Percentiles rank a stretch among this genome's conserved stretches.
phyloP scores from a whole-genome alignment of 2,329 filamentous ascomycete species.

The Fusarium sp. region DNA sequence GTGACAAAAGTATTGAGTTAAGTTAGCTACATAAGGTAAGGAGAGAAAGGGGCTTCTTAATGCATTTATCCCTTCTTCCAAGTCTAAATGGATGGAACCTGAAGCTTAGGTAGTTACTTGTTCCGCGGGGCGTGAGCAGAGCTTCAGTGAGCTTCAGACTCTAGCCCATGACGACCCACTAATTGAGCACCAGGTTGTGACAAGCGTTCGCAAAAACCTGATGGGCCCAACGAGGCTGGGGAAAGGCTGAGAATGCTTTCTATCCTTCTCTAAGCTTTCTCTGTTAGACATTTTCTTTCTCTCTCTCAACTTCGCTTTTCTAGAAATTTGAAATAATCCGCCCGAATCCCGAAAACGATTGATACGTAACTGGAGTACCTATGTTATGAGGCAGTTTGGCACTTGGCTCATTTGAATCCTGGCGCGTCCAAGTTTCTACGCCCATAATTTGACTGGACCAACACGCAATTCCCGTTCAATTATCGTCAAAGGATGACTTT shows the following conservation, averaged over 20 bases:
- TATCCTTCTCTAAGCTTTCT: slow-evolving; percentile 3
- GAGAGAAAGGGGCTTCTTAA: background rate
- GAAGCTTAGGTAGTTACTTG: background rate
- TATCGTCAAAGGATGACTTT: slow-evolving; percentile 48
- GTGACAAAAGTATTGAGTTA: background rate
- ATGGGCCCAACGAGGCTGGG: slow-evolving; percentile 37
- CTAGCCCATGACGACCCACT: slow-evolving; percentile 19
- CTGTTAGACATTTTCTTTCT: background rate
- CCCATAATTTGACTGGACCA: background rate
- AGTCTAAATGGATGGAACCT: background rate
- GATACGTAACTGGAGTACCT: background rate
- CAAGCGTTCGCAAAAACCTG: slow-evolving; percentile 15
- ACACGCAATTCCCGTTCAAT: background rate
- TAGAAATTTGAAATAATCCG: background rate
- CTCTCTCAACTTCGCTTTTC: background rate
- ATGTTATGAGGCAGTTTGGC: slow-evolving; percentile 36
- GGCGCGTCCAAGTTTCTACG: slow-evolving; percentile 14
- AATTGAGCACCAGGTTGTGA: background rate
- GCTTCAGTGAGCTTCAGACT: slow-evolving; percentile 10
- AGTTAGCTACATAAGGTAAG: background rate
- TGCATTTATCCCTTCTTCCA: background rate
- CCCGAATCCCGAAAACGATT: background rate
- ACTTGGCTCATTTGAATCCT: slow-evolving; percentile 18
- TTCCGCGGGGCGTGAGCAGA: background rate
- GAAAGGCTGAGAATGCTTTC: slow-evolving; percentile 35